Base-by-base conservation (phyloP, 306 rosid genomes). In the Inga leiocalycina region DNA sequence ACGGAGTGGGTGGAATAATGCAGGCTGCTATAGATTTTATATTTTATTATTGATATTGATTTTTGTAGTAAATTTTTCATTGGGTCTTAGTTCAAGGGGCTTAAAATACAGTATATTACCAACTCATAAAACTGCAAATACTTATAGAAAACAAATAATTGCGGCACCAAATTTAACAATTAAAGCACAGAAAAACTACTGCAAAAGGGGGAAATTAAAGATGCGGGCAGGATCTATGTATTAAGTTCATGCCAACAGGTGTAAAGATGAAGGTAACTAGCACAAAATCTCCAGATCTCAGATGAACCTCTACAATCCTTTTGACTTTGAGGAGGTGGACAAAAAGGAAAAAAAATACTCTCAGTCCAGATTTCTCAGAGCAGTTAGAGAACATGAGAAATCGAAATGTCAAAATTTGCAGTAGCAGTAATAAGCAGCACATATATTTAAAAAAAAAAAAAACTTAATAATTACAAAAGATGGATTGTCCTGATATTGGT, bases 351-450 rank as follows among this genome's bases (percentile, higher is more conserved):
- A 22, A 7, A 37, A 57, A 77, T 1, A 48, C 8, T 3, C 10
- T 3, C 10, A 27, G 48, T 2, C 13, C 34, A 48, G 34, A 48
- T 66, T 68, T 65, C 76, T 32, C 17, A 34, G 20, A 37, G 30
- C 15, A 76, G 12, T 76, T 77, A 24, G 68, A 19, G 10, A 32
- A 22, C 52, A 77, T 13, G n/a, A 59, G 46, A 59, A 76, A 77
- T 13, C 9, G 3, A 62, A 19, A 78, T 17, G 52, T 34, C 45
- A 0, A 70, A 10, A 72, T 72, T 75, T 48, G 34, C 35, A 39
- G 56, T 15, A 56, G 61, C 45, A 22, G 30, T 68, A 51, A 79
- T 59, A 2, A 68, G 5, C 69, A 37, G 59, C 30, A 32, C 68
- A 68, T 37, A 54, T 7, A 19, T 20, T 41, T 49, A 15, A 16